Base-by-base conservation (phyloP, 73 alveolate species). In the Paramecium pentaurelia region DNA sequence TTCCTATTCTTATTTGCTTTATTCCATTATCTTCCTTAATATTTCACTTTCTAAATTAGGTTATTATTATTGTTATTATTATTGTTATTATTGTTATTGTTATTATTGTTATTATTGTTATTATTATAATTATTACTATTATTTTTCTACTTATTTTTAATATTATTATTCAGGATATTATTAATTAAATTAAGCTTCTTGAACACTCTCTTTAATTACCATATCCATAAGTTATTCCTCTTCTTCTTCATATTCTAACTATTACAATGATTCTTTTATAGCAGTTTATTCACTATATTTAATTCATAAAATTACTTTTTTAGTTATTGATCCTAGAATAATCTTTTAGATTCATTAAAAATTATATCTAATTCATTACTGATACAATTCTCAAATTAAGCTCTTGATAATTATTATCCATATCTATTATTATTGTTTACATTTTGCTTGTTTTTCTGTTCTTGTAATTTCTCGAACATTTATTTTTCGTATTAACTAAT, bases 401-500 rank as follows among this genome's bases (percentile, higher is more conserved):
- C 93, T 73, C 97, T 95, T 14, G 97, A 84, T 89, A 91, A 92
- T 93, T 95, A 49, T 80, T 49, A 20, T 38, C 95, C 58, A 86
- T 77, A 86, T 92, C 97, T 71, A 92, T 88, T 64, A 86, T 71
- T 84, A 42, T 85, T 18, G 58, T 75, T 86, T 93, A n/a, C 32
- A 54, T 84, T 84, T 95, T 93, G 80, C 86, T 44, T 90, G 91
- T 95, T 77, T 86, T 71, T 68, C 86, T 64, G 20, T 36, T 60
- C 60, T 58, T 73, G 88, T 30, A 92, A 89, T 58, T 90, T 45
- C 71, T 96, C 90, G 54, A 96, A 68, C 44, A 93, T 75, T 89
- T 94, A 60, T 44, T 96, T 95, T 93, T 98, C 99, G 75, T 77
- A 71, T 92, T 93, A 97, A 51, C 99, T 98, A 59, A 98, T 96